Conservation (phyloP, 345 rosid genomes). For the Gossypium bickii region DNA sequence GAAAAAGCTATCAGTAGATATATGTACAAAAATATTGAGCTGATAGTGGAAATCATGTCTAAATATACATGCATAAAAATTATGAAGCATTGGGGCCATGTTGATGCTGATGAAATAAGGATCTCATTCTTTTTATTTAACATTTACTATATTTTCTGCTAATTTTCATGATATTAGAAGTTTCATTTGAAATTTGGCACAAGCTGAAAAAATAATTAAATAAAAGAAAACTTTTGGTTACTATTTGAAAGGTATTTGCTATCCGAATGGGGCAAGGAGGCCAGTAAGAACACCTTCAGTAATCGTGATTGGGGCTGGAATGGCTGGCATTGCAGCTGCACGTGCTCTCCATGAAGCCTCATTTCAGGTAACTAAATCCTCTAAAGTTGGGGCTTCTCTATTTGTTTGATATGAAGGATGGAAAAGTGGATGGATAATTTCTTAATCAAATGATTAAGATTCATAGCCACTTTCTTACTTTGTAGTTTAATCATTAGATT, state of each 20-base stretch:
- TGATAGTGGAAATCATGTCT: too few relatives aligned
- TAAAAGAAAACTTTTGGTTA: background rate
- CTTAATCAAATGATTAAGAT: too few relatives aligned
- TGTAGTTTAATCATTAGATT: too few relatives aligned
- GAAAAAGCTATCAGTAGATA: background rate
- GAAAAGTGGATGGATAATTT: too few relatives aligned
- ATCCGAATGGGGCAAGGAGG: constrained; percentile 45
- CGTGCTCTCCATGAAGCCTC: constrained; percentile 87
- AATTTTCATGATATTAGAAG: background rate
- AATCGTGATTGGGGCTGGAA: constrained; percentile 84
- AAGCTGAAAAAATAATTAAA: background rate
- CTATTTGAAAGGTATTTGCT: constrained; percentile 43
- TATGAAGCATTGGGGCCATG: background rate
- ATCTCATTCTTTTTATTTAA: background rate
- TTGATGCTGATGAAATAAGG: constrained; percentile 3
- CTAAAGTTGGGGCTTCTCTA: background rate
- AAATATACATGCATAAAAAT: background rate
- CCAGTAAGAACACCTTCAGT: constrained; percentile 74
- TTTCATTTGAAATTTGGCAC: background rate
- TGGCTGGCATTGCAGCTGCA: constrained; percentile 91
- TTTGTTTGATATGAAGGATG: too few relatives aligned
- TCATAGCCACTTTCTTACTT: too few relatives aligned
- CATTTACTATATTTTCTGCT: background rate
- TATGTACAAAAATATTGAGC: too few relatives aligned
- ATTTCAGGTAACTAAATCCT: constrained; percentile 47